Evolutionary conservation across 305 asterid species (phyloP).

Genomic region (Salvia sclarea): DNA sequence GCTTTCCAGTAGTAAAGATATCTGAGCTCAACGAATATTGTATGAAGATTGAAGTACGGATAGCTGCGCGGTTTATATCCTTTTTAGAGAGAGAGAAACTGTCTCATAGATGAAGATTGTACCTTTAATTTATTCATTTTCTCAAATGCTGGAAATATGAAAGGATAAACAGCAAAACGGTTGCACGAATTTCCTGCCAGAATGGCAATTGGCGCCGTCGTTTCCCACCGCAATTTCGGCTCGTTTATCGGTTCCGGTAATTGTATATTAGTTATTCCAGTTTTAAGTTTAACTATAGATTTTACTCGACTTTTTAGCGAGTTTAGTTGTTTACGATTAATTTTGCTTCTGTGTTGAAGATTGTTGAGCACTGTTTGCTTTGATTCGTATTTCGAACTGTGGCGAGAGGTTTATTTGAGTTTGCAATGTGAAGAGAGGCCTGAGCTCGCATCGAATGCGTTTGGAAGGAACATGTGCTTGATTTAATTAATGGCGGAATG

Average conservation of each 20-base stretch:
- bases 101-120: not conserved
- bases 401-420: not conserved
- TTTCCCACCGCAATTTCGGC: conserved; percentile 75
- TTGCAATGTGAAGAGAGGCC: not conserved
- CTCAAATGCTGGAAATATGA: conserved; percentile 20
- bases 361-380: conserved; percentile 15
- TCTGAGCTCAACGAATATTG: conserved; percentile 30
- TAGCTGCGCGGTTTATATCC: conserved; percentile 36
- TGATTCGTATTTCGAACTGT: conserved; percentile 8
- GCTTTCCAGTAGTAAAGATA: conserved; percentile 26
- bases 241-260: conserved; percentile 46
- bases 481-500: not conserved
- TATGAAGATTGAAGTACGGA: conserved; percentile 32
- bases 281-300: conserved; percentile 5
- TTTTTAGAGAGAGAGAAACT: conserved; percentile 26
- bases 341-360: conserved; percentile 4
- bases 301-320: not conserved
- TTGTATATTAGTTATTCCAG: conserved; percentile 30
- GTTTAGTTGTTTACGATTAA: not conserved
- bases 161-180: not conserved
- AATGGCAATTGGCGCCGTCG: conserved; percentile 81
- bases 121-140: not conserved
- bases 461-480: not conserved
- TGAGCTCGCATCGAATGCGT: not conserved
- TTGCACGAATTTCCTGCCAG: conserved; percentile 33